Conservation (phyloP, 2,329 filamentous ascomycete genomes). For the Beauveria caledonica region DNA sequence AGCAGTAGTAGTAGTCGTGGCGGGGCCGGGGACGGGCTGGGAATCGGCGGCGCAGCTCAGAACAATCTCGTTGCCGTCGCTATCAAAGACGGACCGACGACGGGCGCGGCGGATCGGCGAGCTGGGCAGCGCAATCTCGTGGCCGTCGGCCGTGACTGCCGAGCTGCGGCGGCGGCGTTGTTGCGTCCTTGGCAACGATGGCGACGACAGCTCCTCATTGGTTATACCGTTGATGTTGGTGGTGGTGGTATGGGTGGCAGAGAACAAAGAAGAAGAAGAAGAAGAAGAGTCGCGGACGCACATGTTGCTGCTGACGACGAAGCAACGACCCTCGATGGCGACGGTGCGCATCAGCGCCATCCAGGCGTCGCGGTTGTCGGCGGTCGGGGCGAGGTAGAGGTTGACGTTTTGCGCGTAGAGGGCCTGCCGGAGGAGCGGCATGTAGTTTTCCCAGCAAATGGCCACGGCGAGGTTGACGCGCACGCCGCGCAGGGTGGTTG, state of each 20-base stretch:
- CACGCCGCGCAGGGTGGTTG: constrained; percentile 69
- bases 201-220: neutral
- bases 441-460: constrained; percentile 97
- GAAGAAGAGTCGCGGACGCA: constrained; percentile 36
- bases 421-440: constrained; percentile 77
- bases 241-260: neutral
- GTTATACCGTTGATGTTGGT: neutral
- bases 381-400: constrained; percentile 83
- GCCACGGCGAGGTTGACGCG: constrained; percentile 75
- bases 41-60: constrained; percentile 25
- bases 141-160: constrained; percentile 36
- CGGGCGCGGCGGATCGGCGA: constrained; percentile 15
- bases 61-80: constrained; percentile 49
- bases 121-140: constrained; percentile 35
- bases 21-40: neutral
- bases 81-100: constrained; percentile 39
- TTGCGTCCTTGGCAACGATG: neutral
- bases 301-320: constrained; percentile 82
- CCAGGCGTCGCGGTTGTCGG: constrained; percentile 80
- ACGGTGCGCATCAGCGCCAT: constrained; percentile 72
- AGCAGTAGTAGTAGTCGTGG: neutral
- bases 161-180: constrained; percentile 27
- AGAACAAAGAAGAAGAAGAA: no score
- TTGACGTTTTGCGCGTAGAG: constrained; percentile 89
- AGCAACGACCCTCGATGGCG: constrained; percentile 72